These are phyloP conservation scores for Coemansia sp. DNA, from an alignment of 192 early-diverging fungal species.

Conservation along the genomic window DNA sequence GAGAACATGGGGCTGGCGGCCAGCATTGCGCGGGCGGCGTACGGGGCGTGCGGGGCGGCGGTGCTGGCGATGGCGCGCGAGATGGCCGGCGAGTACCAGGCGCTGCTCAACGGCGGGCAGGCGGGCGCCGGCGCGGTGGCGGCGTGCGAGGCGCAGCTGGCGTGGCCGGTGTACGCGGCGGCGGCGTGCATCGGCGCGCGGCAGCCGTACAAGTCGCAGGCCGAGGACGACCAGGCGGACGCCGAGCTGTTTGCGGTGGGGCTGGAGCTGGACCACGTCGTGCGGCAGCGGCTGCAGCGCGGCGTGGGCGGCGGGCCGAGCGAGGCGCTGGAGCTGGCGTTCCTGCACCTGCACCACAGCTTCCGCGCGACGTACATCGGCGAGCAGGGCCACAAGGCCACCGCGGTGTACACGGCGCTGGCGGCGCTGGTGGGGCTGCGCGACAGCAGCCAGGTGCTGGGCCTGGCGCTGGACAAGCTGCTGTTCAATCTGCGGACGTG, in stretches of 20 bases:
- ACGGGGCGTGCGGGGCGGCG: conserved; percentile 60
- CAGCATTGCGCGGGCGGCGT: conserved; percentile 67
- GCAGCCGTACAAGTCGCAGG: conserved; percentile 71
- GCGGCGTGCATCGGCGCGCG: conserved; percentile 70
- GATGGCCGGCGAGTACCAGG: conserved; percentile 64
- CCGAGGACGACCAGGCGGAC: conserved; percentile 79
- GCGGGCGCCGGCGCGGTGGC: conserved; percentile 53
- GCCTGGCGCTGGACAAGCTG: conserved; percentile 44
- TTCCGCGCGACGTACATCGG: conserved; percentile 85
- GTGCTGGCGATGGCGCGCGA: conserved; percentile 60
- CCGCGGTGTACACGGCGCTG: conserved; percentile 69
- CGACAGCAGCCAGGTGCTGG: conserved; percentile 56
- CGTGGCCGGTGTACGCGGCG: conserved; percentile 80
- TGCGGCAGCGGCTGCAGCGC: conserved; percentile 61
- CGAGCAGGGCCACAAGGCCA: conserved; percentile 61
- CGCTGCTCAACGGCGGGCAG: conserved; percentile 37
- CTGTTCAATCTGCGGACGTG: conserved; percentile 68
- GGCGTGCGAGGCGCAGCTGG: conserved; percentile 65
- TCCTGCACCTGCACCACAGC: conserved; percentile 75
- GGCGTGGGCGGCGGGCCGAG: conserved; percentile 55
- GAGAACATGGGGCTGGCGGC: conserved; percentile 71
- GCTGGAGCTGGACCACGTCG: conserved; percentile 69
- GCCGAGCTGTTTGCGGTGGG: conserved; percentile 72
- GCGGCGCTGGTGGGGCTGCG: conserved; percentile 68
- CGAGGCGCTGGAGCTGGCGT: conserved; percentile 74